A percentile compares a stretch with the other conserved stretches of the same genome.
Conservation (phyloP, 768 basidiomycete species). For the Phlebiopsis gigantea region DNA sequence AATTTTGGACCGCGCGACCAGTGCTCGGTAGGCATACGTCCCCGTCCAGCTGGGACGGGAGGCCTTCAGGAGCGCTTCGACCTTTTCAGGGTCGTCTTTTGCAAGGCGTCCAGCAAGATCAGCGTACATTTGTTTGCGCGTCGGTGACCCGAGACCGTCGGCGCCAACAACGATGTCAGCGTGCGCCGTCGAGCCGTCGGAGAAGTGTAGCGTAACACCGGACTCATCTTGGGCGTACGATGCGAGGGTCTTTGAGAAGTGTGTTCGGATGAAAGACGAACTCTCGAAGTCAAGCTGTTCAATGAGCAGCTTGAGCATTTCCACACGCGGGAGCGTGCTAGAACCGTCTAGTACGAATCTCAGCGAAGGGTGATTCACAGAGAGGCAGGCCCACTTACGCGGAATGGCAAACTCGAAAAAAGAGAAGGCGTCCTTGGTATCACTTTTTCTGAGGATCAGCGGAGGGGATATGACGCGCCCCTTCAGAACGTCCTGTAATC, state of each 20-base stretch:
- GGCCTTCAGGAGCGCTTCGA: neutral
- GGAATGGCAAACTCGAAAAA: neutral
- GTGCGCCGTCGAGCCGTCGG: slow-evolving; percentile 20
- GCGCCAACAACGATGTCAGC: slow-evolving; percentile 24
- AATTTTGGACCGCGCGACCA: neutral
- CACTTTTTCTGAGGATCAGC: neutral
- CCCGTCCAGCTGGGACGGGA: neutral
- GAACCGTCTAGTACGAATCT: neutral
- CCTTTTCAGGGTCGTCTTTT: neutral
- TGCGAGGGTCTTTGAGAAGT: slow-evolving; percentile 14
- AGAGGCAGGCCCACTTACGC: neutral
- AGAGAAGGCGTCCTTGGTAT: neutral
- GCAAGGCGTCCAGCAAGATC: neutral
- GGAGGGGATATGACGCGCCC: neutral
- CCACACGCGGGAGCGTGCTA: neutral
- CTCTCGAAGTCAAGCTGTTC: neutral
- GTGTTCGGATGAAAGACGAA: neutral
- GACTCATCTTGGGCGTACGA: slow-evolving; percentile 8
- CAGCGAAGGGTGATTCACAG: neutral
- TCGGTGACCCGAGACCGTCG: slow-evolving; percentile 21
- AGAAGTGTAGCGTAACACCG: slow-evolving; percentile 16
- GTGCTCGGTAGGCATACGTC: neutral
- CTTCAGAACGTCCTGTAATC: neutral
- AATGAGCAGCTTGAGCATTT: neutral
- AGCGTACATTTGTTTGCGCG: slow-evolving; percentile 10